These are phyloP conservation scores for Solanum aculeatissimum DNA, from an alignment of 305 asterid species.

Conservation along the genomic window DNA sequence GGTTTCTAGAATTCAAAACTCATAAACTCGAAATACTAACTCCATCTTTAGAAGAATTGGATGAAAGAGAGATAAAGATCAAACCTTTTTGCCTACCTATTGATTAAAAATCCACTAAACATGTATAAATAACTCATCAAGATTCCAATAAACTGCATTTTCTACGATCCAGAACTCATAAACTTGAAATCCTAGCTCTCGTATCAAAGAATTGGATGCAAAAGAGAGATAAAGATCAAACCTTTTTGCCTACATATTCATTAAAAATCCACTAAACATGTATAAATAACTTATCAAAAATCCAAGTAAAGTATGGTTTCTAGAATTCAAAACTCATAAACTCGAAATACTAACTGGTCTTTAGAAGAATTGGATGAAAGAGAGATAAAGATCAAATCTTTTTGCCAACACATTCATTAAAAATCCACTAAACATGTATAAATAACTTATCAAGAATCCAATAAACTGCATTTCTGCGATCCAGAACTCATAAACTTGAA, in stretches of 20 bases:
- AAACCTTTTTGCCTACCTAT: too few species aligned
- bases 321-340: not conserved
- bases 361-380: not conserved
- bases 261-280: not conserved
- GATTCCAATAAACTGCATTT: not conserved
- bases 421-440: not conserved
- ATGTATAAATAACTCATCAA: not conserved
- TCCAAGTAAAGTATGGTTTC: not conserved
- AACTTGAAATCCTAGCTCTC: not conserved
- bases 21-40: not conserved
- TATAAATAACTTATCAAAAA: not conserved
- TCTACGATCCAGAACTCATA: not conserved
- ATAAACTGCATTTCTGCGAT: not conserved
- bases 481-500: not conserved
- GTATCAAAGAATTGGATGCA: not conserved
- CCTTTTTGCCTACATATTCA: not conserved
- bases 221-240: not conserved
- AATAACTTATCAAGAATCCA: not conserved
- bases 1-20: not conserved
- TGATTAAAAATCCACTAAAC: not conserved
- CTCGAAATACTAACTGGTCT: not conserved
- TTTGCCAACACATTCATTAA: not conserved
- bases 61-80: not conserved
- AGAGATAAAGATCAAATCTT: not conserved
- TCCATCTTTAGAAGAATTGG: not conserved